Percentiles rank a stretch among this genome's conserved stretches.
These are phyloP conservation scores for Pseudopithomyces chartarum DNA, from an alignment of 2,329 filamentous ascomycete species.

Conservation along the genomic window DNA sequence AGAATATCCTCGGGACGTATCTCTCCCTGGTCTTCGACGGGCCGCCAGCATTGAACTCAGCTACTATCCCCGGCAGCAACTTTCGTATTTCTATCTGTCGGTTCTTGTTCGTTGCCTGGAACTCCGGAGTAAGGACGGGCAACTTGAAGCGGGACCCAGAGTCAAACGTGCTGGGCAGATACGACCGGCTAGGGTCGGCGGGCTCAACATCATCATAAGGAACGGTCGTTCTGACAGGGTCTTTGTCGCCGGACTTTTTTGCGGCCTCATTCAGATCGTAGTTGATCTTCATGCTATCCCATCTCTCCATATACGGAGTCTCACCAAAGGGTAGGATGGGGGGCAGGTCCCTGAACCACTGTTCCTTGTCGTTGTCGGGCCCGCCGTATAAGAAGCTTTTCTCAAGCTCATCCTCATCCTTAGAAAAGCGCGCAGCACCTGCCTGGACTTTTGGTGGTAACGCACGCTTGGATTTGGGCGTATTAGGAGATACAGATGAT, in stretches of 20 bases:
- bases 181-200: background rate
- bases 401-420: constrained; percentile 4
- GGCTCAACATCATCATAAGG: constrained; percentile 12
- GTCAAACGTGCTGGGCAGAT: constrained; percentile 17
- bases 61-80: background rate
- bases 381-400: constrained; percentile 32
- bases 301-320: constrained; percentile 31
- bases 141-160: constrained; percentile 38
- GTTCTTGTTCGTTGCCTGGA: background rate
- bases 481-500: background rate
- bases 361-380: constrained; percentile 25
- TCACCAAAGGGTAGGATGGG: constrained; percentile 33
- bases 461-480: background rate
- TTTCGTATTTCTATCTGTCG: background rate
- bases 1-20: background rate
- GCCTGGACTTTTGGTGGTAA: background rate
- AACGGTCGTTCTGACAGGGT: constrained; percentile 20
- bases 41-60: background rate
- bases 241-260: constrained; percentile 13
- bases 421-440: background rate
- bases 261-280: constrained; percentile 26
- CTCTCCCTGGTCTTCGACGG: background rate
- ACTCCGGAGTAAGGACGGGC: constrained; percentile 2
- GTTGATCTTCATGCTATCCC: constrained; percentile 36
- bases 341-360: constrained; percentile 26